Base-by-base conservation (phyloP, 225 moss, liverwort and hornwort genomes). In the Polytrichum commune region DNA sequence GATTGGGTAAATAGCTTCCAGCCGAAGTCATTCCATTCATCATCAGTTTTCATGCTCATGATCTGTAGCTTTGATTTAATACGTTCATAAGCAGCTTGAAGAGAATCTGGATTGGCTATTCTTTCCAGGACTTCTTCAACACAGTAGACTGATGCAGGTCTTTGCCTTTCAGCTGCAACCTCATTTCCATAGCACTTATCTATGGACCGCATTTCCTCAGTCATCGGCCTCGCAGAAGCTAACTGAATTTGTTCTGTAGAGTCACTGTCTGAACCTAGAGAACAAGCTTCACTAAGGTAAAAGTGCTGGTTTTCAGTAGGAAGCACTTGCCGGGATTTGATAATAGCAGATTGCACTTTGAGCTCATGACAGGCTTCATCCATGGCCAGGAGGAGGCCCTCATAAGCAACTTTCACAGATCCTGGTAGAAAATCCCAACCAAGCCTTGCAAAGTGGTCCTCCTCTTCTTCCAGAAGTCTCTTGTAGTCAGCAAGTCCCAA, bases 371-470 rank as follows among this genome's bases (percentile, higher is more conserved):
- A 88, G 55, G 84, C 77, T 33, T 78, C 65, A 19, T 88, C 82
- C 0, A 88, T 88, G 38, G 84, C 77, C 25, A 77, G 62, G 66
- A 88, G 72, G 68, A 88, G 80, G 71, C 64, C 78, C 69, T 84
- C 77, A 20, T 88, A 88, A 16, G 88, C 88, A 8, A 67, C 20
- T 70, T 84, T 88, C 16, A 84, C 88, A 0, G 79, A 73, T 24
- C 66, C 18, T 5, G 88, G 88, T 6, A 85, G 75, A 55, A 75
- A 74, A 22, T 84, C 84, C 84, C 88, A 88, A 13, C 84, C 84
- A 6, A 84, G 84, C 55, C 88, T 73, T 20, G 73, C 64, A n/a
- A 88, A 88, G 69, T 84, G 88, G 70, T 82, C 88, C 58, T 88
- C 81, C 73, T 88, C 88, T 71, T 88, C 73, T 28, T 64, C 73